Percentiles rank a stretch among this genome's conserved stretches.
These are phyloP conservation scores for Aquilaria sinensis DNA, from an alignment of 345 rosid genomes.

Conservation along the genomic window DNA sequence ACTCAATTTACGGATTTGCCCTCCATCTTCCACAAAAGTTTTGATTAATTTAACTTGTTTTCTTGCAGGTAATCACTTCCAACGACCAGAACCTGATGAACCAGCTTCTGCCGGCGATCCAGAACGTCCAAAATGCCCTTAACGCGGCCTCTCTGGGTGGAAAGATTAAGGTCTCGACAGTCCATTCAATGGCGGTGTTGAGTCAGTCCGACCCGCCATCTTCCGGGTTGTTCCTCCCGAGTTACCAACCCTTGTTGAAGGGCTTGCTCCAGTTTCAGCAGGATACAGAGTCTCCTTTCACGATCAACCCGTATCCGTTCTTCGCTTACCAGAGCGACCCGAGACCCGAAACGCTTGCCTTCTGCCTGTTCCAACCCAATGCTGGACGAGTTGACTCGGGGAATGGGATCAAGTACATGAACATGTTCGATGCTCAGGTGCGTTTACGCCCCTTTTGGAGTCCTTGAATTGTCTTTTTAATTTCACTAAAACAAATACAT, in stretches of 20 bases:
- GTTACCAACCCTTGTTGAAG: constrained; percentile 48
- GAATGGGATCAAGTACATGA: constrained; percentile 73
- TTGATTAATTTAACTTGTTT: background rate
- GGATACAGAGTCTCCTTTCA: constrained; percentile 69
- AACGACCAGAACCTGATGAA: constrained; percentile 60
- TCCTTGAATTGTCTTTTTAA: too few relatives aligned
- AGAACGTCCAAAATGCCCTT: constrained; percentile 70
- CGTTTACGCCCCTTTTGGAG: constrained; percentile 2
- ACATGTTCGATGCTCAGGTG: constrained; percentile 99
- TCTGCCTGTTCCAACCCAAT: constrained; percentile 86
- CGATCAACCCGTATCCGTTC: constrained; percentile 88
- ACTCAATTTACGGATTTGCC: background rate
- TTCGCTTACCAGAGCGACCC: constrained; percentile 89
- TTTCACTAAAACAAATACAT: too few relatives aligned
- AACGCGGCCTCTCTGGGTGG: constrained; percentile 63
- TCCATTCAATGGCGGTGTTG: constrained; percentile 81
- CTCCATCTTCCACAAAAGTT: background rate
- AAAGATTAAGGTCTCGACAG: constrained; percentile 81
- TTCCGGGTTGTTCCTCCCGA: constrained; percentile 49
- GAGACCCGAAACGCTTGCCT: constrained; percentile 79
- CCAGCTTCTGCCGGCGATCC: constrained; percentile 87
- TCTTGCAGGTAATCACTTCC: constrained; percentile 52
- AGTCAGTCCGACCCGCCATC: constrained; percentile 84
- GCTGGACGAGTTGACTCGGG: constrained; percentile 81
- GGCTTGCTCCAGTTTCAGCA: constrained; percentile 61